Conservation (phyloP, 176 grass and related monocot species). For the Bolboschoenus planiculmis region DNA sequence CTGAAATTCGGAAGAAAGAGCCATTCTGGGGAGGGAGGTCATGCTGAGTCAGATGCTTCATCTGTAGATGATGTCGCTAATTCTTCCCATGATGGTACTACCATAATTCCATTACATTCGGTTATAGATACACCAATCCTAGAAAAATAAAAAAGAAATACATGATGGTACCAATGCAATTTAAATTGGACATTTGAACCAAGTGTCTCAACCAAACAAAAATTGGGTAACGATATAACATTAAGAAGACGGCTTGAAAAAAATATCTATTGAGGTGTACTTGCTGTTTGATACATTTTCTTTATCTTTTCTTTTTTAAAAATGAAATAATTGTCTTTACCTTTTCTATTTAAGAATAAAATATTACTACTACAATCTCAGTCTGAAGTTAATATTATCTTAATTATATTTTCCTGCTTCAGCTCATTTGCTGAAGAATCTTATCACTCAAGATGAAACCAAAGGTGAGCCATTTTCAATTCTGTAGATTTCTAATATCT, state of each 20-base stretch:
- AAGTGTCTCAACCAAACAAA: not conserved
- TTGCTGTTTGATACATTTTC: not conserved
- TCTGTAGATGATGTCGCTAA: constrained; percentile 46
- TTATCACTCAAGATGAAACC: constrained; percentile 21
- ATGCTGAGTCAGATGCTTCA: constrained; percentile 41
- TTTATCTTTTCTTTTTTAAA: not conserved
- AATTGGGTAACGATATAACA: not conserved
- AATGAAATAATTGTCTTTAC: not conserved
- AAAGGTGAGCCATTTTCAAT: constrained; percentile 17
- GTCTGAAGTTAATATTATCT: not conserved
- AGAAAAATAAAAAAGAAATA: not conserved
- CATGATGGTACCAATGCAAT: not conserved
- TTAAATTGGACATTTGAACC: not conserved
- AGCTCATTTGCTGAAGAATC: constrained; percentile 28
- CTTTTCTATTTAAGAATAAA: not conserved
- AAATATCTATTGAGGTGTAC: not conserved
- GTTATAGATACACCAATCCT: not conserved
- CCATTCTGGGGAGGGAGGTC: constrained; percentile 35
- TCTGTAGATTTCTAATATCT: not conserved
- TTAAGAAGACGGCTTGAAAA: not conserved
- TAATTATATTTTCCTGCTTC: not conserved
- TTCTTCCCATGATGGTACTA: constrained; percentile 56
- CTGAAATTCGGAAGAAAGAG: constrained; percentile 85
- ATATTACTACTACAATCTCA: not conserved
- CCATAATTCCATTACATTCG: not conserved